Percentiles rank a stretch among this genome's conserved stretches.
phyloP scores from a whole-genome alignment of 1,284 basidiomycete genomes.

The Macrocybe sp. region DNA sequence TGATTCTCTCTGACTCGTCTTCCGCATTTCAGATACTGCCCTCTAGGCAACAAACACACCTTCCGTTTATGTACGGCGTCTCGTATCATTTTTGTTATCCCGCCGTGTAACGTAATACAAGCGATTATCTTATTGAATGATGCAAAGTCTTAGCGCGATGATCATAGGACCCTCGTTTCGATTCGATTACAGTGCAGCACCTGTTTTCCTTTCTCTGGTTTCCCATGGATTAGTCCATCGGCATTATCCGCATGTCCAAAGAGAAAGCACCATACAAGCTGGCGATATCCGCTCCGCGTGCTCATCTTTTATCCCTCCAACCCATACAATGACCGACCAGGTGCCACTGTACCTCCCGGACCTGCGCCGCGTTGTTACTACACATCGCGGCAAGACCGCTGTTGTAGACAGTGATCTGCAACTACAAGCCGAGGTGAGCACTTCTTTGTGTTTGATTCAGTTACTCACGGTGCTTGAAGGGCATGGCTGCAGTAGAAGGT shows the following conservation, averaged over 20 bases:
- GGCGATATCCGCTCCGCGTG: too few species aligned
- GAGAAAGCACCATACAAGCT: too few species aligned
- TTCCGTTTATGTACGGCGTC: slow-evolving; percentile 8
- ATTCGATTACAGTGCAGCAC: too few species aligned
- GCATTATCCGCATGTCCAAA: too few species aligned
- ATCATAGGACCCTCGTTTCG: too few species aligned
- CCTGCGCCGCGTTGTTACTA: slow-evolving; percentile 44
- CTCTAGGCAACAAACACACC: slow-evolving; percentile 29
- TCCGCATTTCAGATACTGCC: slow-evolving; percentile 39
- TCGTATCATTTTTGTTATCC: slow-evolving; percentile 2
- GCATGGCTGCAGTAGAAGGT: slow-evolving; percentile 26
- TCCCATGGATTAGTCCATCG: too few species aligned
- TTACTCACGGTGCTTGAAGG: slow-evolving; percentile 14
- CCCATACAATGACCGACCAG: slow-evolving; percentile 12
- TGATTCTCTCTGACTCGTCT: slow-evolving; percentile 6
- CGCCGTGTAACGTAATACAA: too few species aligned
- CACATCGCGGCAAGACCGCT: slow-evolving; percentile 35
- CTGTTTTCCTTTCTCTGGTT: too few species aligned
- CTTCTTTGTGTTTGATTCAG: slow-evolving; percentile 1
- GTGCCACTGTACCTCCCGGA: slow-evolving; percentile 15
- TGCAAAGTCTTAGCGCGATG: too few species aligned
- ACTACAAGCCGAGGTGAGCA: slow-evolving; percentile 22
- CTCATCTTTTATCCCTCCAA: slow-evolving; percentile 5
- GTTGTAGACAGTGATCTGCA: slow-evolving; percentile 26
- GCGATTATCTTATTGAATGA: too few species aligned